Conservation (phyloP, 345 rosid genomes). For the Populus deltoides region DNA sequence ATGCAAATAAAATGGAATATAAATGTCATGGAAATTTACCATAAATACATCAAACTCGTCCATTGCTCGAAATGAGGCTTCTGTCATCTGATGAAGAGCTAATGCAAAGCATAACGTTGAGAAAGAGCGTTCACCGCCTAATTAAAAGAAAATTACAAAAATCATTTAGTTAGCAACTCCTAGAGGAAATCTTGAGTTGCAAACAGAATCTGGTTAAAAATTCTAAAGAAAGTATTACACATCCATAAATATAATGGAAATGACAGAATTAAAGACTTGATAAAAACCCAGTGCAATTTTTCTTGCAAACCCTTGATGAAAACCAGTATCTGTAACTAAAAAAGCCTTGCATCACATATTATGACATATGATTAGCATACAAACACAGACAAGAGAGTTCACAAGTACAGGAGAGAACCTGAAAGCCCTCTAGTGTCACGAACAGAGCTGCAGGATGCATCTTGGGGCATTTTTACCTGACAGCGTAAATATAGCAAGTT, state of each 20-base stretch:
- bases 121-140: slow-evolving; percentile 98
- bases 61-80: slow-evolving; percentile 96
- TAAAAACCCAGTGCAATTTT: background rate
- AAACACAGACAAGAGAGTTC: background rate
- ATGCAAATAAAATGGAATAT: background rate
- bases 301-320: background rate
- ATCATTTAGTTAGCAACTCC: background rate
- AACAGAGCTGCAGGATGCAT: slow-evolving; percentile 66
- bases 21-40: slow-evolving; percentile 36
- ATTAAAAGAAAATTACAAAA: slow-evolving; percentile 15
- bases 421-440: slow-evolving; percentile 95
- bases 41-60: slow-evolving; percentile 98
- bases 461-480: slow-evolving; percentile 99
- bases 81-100: slow-evolving; percentile 91
- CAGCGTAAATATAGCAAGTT: background rate
- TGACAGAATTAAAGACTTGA: too few relatives aligned
- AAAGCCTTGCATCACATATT: background rate
- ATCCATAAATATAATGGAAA: too few relatives aligned
- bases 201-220: background rate
- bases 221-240: background rate
- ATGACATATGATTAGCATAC: background rate
- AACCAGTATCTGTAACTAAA: background rate
- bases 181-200: background rate
- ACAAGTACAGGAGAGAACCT: slow-evolving; percentile 36
- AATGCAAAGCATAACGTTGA: slow-evolving; percentile 92